Base-by-base conservation (phyloP, 2,329 filamentous ascomycete genomes). In the Mariannaea elegans region DNA sequence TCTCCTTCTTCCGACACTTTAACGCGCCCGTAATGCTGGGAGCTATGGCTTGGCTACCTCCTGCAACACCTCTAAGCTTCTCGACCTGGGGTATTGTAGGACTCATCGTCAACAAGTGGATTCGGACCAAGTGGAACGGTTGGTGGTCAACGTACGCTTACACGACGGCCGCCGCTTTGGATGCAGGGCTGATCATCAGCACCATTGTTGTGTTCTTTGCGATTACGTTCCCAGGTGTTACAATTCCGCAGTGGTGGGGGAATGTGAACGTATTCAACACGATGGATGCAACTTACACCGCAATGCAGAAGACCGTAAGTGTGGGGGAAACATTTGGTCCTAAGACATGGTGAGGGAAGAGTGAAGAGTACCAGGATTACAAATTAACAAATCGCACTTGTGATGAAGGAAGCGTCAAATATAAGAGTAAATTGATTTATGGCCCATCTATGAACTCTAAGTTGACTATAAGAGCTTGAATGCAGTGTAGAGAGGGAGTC, bases 61-160 rank as follows among this genome's bases (percentile, higher is more conserved):
- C 86, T 0, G 87, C 87, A 0, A 88, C 86, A 0, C 82, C 84
- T 0, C 74, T 88, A 32, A 87, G 80, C 63, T 89, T 87, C 67
- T 81, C 83, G 14, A 75, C 79, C 7, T 89, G 86, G 86, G 84
- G 81, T 4, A 75, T 86, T 14, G 78, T 85, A 12, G 86, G 86
- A 0, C 77, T 82, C 42, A 61, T 87, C 29, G 88, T 88, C 74
- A 87, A 89, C 67, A 82, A 84, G 64, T 78, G 74, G 52, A 84
- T 89, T 60, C 80, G 81, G 21, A 79, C 80, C 65, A 77, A 78
- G 42, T 85, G 77, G 69, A 76, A 77, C 18, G 85, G 82, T 0
- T 89, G 86, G 86, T 89, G 86, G 87, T 54, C n/a, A 10, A 63
- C 65, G 39, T 69, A 68, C 34, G 68, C 79, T 48, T 81, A 79